Evolutionary conservation across 306 rosid genomes (phyloP).

Genomic region (Spatholobus suberectus): DNA sequence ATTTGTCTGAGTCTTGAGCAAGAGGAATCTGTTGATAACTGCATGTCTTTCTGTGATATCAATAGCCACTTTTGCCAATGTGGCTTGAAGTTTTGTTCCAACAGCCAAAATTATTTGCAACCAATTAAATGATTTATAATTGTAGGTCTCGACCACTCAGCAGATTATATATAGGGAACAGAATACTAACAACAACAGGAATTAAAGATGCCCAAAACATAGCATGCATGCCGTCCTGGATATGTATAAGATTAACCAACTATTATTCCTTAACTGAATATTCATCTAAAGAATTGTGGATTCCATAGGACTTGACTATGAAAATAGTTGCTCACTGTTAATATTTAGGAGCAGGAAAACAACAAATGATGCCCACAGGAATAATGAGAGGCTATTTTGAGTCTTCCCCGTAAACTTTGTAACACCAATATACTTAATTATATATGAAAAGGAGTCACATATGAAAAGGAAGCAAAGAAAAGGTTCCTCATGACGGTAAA

Average conservation of each 20-base stretch:
- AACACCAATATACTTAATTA: no score
- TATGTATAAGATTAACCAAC: slow-evolving; percentile 11
- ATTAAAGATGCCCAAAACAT: slow-evolving; percentile 80
- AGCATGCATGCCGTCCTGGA: slow-evolving; percentile 84
- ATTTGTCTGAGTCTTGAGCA: slow-evolving; percentile 82
- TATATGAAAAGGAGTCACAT: no score
- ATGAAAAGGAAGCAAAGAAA: no score
- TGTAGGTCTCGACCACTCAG: slow-evolving; percentile 48
- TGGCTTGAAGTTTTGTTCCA: no score
- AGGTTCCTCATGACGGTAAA: no score
- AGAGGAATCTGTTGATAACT: slow-evolving; percentile 96
- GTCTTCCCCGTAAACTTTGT: no score
- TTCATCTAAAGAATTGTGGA: not conserved
- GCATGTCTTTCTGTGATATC: no score
- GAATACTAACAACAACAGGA: slow-evolving; percentile 73
- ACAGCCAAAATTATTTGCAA: no score
- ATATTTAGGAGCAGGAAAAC: slow-evolving; percentile 72
- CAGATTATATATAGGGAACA: slow-evolving; percentile 7
- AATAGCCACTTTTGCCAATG: no score
- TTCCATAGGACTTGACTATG: not conserved
- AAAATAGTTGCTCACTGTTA: slow-evolving; percentile 54
- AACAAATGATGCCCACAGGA: slow-evolving; percentile 85
- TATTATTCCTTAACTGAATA: not conserved
- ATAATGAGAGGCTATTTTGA: no score
- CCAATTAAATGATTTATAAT: no score